Evolutionary conservation across 257 asterid species (phyloP).

Genomic region (Nicotiana knightiana): DNA sequence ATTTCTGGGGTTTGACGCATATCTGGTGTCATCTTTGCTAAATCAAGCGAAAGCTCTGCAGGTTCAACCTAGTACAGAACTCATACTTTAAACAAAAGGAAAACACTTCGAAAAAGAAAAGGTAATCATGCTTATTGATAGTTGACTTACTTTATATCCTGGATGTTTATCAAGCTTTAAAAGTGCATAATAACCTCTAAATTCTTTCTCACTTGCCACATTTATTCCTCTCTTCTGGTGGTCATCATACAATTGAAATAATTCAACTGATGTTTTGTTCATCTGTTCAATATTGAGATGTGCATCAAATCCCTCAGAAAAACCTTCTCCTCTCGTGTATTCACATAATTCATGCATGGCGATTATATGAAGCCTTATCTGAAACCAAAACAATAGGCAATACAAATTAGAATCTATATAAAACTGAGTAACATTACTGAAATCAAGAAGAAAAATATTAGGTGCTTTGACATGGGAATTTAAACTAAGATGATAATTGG

Average conservation of each 20-base stretch:
- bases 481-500: neutral
- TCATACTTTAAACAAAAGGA: constrained; percentile 39
- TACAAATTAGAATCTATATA: neutral
- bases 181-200: constrained; percentile 98
- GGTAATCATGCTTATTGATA: constrained; percentile 23
- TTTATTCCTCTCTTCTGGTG: constrained; percentile 78
- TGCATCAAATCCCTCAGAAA: constrained; percentile 99
- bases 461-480: neutral
- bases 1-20: constrained; percentile 88
- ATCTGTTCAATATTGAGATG: constrained; percentile 98
- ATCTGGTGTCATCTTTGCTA: constrained; percentile 94
- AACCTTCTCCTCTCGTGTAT: constrained; percentile 94
- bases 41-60: constrained; percentile 97
- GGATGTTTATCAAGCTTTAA: constrained; percentile 99
- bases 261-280: constrained; percentile 95
- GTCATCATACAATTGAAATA: constrained; percentile 88
- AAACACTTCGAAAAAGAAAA: constrained; percentile 20
- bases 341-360: constrained; percentile 99
- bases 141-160: constrained; percentile 85
- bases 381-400: constrained; percentile 26
- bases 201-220: constrained; percentile 86
- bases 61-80: constrained; percentile 93
- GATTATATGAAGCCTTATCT: constrained; percentile 96
- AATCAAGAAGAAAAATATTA: neutral
- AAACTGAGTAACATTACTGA: constrained; percentile 3